phyloP scores from a whole-genome alignment of 23 red algal species.

The Gracilaria vermiculophylla region DNA sequence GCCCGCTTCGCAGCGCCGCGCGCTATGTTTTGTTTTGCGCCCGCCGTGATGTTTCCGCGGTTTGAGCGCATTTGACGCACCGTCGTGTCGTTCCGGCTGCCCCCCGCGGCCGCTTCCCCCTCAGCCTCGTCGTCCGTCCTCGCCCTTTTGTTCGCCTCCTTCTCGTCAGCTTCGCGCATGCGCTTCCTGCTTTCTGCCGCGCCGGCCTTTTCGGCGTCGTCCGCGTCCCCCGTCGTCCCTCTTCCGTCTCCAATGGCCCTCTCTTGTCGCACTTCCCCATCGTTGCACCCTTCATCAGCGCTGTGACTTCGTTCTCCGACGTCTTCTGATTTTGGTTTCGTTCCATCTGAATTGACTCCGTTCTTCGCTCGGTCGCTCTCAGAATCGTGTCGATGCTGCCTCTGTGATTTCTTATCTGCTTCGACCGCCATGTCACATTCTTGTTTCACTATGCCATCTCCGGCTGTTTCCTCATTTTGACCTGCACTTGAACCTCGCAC shows the following conservation, averaged over 20 bases:
- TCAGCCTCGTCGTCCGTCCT: background rate
- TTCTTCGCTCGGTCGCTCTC: background rate
- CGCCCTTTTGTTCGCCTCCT: background rate
- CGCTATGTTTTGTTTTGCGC: background rate
- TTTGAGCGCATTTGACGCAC: background rate
- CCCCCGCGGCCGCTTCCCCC: background rate
- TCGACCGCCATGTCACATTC: background rate
- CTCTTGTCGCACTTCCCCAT: background rate
- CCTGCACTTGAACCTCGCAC: background rate
- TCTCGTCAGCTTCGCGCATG: background rate
- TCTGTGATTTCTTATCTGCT: background rate
- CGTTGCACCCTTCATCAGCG: background rate
- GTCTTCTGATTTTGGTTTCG: background rate
- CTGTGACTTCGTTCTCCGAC: background rate
- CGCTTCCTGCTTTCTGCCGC: background rate
- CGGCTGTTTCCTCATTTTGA: too few relatives aligned
- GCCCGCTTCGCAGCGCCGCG: background rate
- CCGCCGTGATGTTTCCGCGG: background rate
- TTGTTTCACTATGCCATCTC: background rate
- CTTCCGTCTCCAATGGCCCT: background rate
- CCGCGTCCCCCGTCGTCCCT: background rate
- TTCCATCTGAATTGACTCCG: background rate
- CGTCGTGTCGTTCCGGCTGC: background rate
- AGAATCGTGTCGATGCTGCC: background rate
- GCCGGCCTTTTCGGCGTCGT: background rate